Conservation (phyloP, 2,329 filamentous ascomycete genomes). For the Pezicula carpinea region DNA sequence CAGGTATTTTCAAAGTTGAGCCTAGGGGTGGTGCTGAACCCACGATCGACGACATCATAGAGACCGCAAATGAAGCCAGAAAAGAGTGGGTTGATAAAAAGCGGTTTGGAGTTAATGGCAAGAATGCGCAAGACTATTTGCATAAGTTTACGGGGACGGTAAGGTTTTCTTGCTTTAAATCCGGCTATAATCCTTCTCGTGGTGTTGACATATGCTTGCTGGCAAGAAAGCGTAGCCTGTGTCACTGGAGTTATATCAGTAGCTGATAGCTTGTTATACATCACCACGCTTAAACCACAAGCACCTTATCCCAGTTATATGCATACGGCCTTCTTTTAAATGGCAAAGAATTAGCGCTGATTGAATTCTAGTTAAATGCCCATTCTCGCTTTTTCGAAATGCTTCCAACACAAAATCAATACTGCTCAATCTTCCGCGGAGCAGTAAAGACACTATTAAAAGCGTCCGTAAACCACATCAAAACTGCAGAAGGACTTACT, state of each 20-base stretch:
- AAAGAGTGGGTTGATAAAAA: constrained; percentile 2
- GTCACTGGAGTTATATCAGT: too few relatives aligned
- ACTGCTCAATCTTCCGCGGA: constrained; percentile 27
- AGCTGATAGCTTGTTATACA: too few relatives aligned
- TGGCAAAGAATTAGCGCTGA: neutral
- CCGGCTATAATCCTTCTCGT: neutral
- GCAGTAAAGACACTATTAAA: constrained; percentile 23
- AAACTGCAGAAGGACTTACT: constrained; percentile 14
- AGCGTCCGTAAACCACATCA: constrained; percentile 24
- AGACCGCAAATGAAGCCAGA: neutral
- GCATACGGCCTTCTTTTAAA: neutral
- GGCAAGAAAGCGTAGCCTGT: too few relatives aligned
- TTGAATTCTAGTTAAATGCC: constrained; percentile 10
- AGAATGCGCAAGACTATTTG: constrained; percentile 12
- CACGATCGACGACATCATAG: constrained; percentile 1
- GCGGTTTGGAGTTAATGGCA: constrained; percentile 3
- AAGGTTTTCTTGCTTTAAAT: neutral
- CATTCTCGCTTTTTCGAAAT: constrained; percentile 23
- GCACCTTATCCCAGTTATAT: too few relatives aligned
- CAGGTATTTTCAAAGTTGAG: neutral
- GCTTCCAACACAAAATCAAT: constrained; percentile 26
- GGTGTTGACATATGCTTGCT: too few relatives aligned
- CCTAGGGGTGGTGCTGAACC: neutral
- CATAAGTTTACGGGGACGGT: constrained; percentile 22
- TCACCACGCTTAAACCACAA: too few relatives aligned